Evolutionary conservation across 306 rosid genomes (phyloP), one percentile per base, ranked within the genome.

Genomic region (Prunus davidiana): DNA sequence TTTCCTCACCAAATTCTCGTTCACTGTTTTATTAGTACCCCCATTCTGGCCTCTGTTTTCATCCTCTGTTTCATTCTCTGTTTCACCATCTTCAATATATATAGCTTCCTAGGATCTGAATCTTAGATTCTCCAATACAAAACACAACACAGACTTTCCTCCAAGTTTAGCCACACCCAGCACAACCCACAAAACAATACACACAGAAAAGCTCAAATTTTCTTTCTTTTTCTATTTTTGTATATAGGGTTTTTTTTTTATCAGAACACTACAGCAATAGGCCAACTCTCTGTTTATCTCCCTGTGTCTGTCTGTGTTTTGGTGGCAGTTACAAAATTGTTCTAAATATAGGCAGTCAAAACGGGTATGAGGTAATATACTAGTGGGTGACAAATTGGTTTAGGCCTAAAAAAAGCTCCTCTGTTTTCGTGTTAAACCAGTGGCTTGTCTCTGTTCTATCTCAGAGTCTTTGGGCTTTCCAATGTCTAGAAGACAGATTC

Each of bases 11-110:
- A 69, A 78, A 79, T 67, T 45, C 20, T 45, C 50, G 57, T 63
- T 74, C 75, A 63, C 77, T 78, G 82, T 68, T 78, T 61, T 63
- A 69, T 78, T 78, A 69, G 71, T 68, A 34, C 43, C 9, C 43
- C 30, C 76, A 12, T 25, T 27, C 11, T 25, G 19, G 43, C 43
- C 41, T 41, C 55, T 71, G 82, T 60, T 63, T 78, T 58, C 63
- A 60, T 49, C 76, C 34, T 51, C 58, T 74, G 30, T 18, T 15
- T 19, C 57, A 16, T 3, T 1, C 55, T 46, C 60, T 72, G 82
- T 62, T 55, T 78, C 62, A 7, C 34, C 34, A 62, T 56, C 78
- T 38, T 58, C 66, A 72, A 38, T 19, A 9, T 25, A 55, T 6
- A 47, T 34, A 56, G 15, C 22, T 69, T 11, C 12, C n/a, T 2